phyloP scores from a whole-genome alignment of 2,329 filamentous ascomycete species.

The Penicillium rolfsii region DNA sequence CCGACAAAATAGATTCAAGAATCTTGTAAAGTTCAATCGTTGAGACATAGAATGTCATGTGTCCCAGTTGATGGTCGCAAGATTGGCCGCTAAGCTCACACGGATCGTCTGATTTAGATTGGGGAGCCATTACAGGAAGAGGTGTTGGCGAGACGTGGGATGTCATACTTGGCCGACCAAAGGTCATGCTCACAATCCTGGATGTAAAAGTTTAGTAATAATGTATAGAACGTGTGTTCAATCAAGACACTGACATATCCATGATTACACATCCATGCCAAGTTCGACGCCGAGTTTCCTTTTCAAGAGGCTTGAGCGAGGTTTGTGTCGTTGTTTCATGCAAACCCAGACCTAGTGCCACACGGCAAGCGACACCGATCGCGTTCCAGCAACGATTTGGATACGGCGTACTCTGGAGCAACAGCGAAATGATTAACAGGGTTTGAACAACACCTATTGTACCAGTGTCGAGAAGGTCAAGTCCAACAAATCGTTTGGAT shows the following conservation, averaged over 20 bases:
- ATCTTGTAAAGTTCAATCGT: conserved; percentile 36
- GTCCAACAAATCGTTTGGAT: conserved; percentile 39
- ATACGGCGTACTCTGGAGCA: conserved; percentile 48
- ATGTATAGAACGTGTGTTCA: background rate
- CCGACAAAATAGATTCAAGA: conserved; percentile 40
- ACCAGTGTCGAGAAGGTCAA: conserved; percentile 45
- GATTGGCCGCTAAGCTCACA: conserved; percentile 18
- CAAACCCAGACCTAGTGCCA: conserved; percentile 49
- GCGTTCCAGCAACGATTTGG: conserved; percentile 50
- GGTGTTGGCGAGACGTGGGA: conserved; percentile 33
- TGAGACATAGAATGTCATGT: conserved; percentile 34
- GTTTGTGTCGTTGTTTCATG: conserved; percentile 34
- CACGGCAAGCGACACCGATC: conserved; percentile 47
- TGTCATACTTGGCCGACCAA: conserved; percentile 41
- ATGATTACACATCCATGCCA: conserved; percentile 49
- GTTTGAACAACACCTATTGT: conserved; percentile 48
- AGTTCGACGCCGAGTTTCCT: conserved; percentile 42
- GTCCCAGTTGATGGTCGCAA: conserved; percentile 19
- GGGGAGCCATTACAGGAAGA: conserved; percentile 26
- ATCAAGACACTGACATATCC: conserved; percentile 37
- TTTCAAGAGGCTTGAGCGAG: conserved; percentile 36
- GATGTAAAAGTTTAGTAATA: background rate
- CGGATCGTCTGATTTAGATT: conserved; percentile 21
- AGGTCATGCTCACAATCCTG: conserved; percentile 47
- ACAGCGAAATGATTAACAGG: conserved; percentile 45